A percentile compares a stretch with the other conserved stretches of the same genome.
Conservation (phyloP, 306 rosid genomes). For the Ammopiptanthus mongolicus region DNA sequence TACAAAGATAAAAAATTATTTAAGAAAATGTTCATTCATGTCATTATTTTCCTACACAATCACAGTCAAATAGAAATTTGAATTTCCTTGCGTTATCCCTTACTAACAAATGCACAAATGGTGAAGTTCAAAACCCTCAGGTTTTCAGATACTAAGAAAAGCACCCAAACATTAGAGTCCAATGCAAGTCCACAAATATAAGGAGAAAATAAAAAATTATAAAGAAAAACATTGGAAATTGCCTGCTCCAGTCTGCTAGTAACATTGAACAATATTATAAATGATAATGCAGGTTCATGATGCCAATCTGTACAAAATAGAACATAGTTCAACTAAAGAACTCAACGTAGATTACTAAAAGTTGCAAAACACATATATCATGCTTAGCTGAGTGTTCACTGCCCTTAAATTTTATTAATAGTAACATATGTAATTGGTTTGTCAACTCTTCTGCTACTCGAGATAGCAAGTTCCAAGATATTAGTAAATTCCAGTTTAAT, state of each 20-base stretch:
- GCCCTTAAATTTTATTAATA: not conserved
- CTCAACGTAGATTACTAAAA: not conserved
- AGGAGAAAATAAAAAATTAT: slow-evolving; percentile 18
- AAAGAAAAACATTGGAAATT: slow-evolving; percentile 3
- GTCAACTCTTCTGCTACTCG: slow-evolving; percentile 2
- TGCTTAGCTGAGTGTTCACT: slow-evolving; percentile 5
- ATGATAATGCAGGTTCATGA: not conserved
- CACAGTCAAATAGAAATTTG: slow-evolving; percentile 7
- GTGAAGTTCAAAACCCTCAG: slow-evolving; percentile 21
- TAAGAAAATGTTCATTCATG: not conserved
- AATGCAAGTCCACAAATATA: slow-evolving; percentile 17
- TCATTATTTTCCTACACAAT: not conserved
- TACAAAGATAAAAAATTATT: not conserved
- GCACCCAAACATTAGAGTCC: slow-evolving; percentile 3
- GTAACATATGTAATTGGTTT: not conserved
- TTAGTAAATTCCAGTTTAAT: slow-evolving; percentile 3
- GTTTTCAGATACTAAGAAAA: slow-evolving; percentile 23
- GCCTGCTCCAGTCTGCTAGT: slow-evolving; percentile 13
- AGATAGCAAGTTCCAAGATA: slow-evolving; percentile 14
- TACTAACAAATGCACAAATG: slow-evolving; percentile 28
- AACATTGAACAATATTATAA: slow-evolving; percentile 8
- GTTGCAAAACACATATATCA: not conserved
- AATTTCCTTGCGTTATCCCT: slow-evolving; percentile 25
- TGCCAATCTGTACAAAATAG: slow-evolving; percentile 17
- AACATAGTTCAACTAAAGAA: not conserved